phyloP scores from a whole-genome alignment of 2,329 filamentous ascomycete species.

The Amylocarpus encephaloides region DNA sequence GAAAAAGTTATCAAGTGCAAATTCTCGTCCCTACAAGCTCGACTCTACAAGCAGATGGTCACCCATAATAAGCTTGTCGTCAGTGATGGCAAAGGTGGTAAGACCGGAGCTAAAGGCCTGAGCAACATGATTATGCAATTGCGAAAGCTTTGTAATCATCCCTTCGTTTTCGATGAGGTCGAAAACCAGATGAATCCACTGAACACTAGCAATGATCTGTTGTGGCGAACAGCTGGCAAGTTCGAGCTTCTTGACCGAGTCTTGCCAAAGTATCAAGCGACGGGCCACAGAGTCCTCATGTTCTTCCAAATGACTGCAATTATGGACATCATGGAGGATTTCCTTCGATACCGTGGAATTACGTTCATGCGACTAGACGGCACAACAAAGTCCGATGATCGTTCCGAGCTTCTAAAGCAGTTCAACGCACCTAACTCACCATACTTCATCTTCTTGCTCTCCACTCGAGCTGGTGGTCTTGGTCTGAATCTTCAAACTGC shows the following conservation, averaged over 20 bases:
- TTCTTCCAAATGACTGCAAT: slow-evolving; percentile 99
- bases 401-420: slow-evolving; percentile 77
- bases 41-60: slow-evolving; percentile 95
- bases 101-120: slow-evolving; percentile 85
- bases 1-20: slow-evolving; percentile 99
- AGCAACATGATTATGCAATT: slow-evolving; percentile 99
- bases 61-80: slow-evolving; percentile 92
- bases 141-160: slow-evolving; percentile 97
- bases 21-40: slow-evolving; percentile 88
- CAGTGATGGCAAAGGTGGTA: slow-evolving; percentile 90
- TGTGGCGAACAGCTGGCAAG: slow-evolving; percentile 95
- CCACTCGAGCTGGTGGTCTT: slow-evolving; percentile 94
- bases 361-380: slow-evolving; percentile 90
- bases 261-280: slow-evolving; percentile 85
- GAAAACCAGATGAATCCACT: slow-evolving; percentile 96
- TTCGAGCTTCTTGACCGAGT: slow-evolving; percentile 92
- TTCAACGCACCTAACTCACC: slow-evolving; percentile 89
- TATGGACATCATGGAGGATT: slow-evolving; percentile 99
- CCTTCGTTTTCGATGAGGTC: slow-evolving; percentile 96
- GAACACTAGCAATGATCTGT: slow-evolving; percentile 79
- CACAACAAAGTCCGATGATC: slow-evolving; percentile 95
- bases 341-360: slow-evolving; percentile 75
- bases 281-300: slow-evolving; percentile 93
- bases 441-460: slow-evolving; percentile 98
- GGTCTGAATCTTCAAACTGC: slow-evolving; percentile 96